Evolutionary conservation across 805 yeast genomes (phyloP).

Genomic region (Candida coquimbonensis): DNA sequence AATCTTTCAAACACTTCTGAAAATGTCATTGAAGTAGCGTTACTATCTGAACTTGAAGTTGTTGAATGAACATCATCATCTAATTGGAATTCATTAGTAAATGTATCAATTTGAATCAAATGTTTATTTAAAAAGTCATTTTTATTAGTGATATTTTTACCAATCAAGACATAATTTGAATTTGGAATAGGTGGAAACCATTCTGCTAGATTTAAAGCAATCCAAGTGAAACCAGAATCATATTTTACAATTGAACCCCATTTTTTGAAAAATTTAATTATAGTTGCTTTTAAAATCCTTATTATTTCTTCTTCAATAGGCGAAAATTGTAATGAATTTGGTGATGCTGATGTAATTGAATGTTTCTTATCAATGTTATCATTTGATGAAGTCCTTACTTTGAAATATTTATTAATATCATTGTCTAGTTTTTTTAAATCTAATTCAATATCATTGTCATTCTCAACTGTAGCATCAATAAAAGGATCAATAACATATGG

Average conservation of each 20-base stretch:
- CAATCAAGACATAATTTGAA: constrained; percentile 20
- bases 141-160: constrained; percentile 18
- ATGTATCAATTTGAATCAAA: constrained; percentile 14
- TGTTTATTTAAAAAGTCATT: constrained; percentile 14
- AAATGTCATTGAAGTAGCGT: constrained; percentile 36
- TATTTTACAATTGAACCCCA: constrained; percentile 78
- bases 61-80: constrained; percentile 15
- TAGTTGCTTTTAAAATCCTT: constrained; percentile 49
- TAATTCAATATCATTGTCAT: constrained; percentile 25
- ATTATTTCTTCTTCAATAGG: constrained; percentile 46
- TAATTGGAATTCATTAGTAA: constrained; percentile 13
- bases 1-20: constrained; percentile 69
- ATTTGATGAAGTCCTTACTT: constrained; percentile 23
- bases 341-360: constrained; percentile 1
- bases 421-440: constrained; percentile 34
- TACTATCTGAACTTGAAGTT: constrained; percentile 8
- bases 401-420: constrained; percentile 57
- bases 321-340: constrained; percentile 15
- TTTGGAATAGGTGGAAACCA: constrained; percentile 59
- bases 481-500: constrained; percentile 79
- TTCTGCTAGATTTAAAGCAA: constrained; percentile 81
- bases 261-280: constrained; percentile 57
- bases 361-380: neutral
- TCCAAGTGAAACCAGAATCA: constrained; percentile 81
- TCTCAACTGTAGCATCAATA: constrained; percentile 40